phyloP scores from a whole-genome alignment of 2,329 filamentous ascomycete genomes.

The Didymella glomerata region DNA sequence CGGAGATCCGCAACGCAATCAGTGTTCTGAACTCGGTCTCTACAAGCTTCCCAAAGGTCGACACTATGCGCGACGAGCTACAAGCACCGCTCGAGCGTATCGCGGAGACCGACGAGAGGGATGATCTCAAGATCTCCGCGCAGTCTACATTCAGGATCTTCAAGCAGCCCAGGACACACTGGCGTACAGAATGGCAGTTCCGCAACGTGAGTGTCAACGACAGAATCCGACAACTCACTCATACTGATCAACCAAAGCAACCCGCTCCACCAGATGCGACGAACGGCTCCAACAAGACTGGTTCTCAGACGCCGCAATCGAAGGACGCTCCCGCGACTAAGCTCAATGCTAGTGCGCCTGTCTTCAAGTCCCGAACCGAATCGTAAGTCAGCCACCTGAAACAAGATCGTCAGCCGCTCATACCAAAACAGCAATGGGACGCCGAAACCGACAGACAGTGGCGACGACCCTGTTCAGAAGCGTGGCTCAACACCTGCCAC shows the following conservation, averaged over 20 bases:
- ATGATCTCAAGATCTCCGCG: constrained; percentile 78
- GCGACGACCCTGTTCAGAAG: constrained; percentile 27
- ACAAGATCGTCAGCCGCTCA: constrained; percentile 19
- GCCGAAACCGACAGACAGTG: constrained; percentile 26
- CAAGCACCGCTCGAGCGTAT: constrained; percentile 71
- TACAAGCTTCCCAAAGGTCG: constrained; percentile 85
- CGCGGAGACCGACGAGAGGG: constrained; percentile 66
- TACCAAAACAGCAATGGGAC: constrained; percentile 42
- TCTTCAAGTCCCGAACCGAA: constrained; percentile 66
- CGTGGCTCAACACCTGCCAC: constrained; percentile 27
- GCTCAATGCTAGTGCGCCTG: constrained; percentile 64
- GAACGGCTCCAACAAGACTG: constrained; percentile 44
- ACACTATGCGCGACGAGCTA: constrained; percentile 80
- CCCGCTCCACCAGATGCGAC: constrained; percentile 30
- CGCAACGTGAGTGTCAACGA: constrained; percentile 63
- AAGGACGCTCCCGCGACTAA: constrained; percentile 51
- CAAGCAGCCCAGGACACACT: constrained; percentile 70
- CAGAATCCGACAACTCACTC: background rate
- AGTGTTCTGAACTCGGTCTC: constrained; percentile 83
- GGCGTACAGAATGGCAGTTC: constrained; percentile 79
- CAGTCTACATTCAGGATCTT: constrained; percentile 76
- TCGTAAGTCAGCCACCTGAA: constrained; percentile 35
- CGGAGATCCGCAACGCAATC: constrained; percentile 97
- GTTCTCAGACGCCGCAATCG: constrained; percentile 54
- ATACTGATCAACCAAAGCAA: constrained; percentile 30